Evolutionary conservation across 495 filamentous ascomycete genomes (phyloP), one percentile per base, ranked within the genome.

Genomic region (Oidiodendron maius): DNA sequence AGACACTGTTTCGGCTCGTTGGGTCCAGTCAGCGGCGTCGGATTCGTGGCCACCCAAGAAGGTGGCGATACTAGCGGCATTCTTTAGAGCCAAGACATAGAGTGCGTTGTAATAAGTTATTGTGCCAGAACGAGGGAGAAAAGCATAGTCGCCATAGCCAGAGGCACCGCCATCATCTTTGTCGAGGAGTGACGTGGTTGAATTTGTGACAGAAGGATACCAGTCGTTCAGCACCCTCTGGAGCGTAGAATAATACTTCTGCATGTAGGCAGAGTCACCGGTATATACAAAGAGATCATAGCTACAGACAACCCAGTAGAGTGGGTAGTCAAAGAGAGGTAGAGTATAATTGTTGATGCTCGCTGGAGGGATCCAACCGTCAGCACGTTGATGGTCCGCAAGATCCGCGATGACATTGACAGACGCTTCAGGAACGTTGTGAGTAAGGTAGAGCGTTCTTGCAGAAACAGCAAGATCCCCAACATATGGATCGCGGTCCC

Each of bases 301-400:
- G 38, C 59, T 65, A 26, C 61, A 64, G 5, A 62, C 59, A 2
- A 75, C 63, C 70, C 71, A 75, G 59, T 64, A 71, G 3, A 75
- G 52, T 2, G 71, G 70, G 44, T 75, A 75, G 41, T 75, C 71
- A 36, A 69, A 67, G 0, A 75, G 60, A 4, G 60, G 52, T 4
- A 75, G 64, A 1, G 57, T 65, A 45, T 75, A 75, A 30, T 66
- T 60, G 22, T 69, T 69, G 22, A 70, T 75, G 58, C 64, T 69
- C 2, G 71, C 71, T n/a, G 71, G 71, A n/a, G 70, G 70, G 30
- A 75, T 73, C 71, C 70, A 75, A 2, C 71, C 71, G 59, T 75
- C 70, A 2, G 50, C 55, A 2, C 70, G 53, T 50, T 75, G 71
- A 44, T 72, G 71, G 22, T 64, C 50, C 0, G 68, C 69, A 11